Base-by-base conservation (phyloP, 345 rosid species). In the Boechera stricta region DNA sequence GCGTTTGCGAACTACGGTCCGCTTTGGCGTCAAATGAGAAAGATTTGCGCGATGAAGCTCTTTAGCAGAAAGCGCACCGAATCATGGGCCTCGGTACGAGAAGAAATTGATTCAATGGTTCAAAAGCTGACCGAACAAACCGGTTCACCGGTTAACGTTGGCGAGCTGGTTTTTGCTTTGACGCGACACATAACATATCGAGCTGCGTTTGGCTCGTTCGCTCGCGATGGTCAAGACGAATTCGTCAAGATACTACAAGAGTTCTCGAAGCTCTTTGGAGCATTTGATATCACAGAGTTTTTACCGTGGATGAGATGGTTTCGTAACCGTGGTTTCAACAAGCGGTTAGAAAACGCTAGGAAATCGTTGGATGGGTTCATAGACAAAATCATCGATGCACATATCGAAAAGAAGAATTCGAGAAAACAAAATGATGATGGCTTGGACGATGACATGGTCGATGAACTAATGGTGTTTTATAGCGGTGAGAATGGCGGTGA, bases 1-100 rank as follows among this genome's bases (percentile, higher is more conserved):
- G 96, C 98, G 7, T 94, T 94, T 54, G 97, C 97, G 4, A 86
- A 94, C 82, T 91, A 91, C 77, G 97, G 97, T 3, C 97, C 98
- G 2, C 82, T 91, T 53, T 91, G 97, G 97, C 86, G 96, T 29
- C 97, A 94, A 76, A 91, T 91, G 96, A 82, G 97, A 1, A 94
- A 91, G 81, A 78, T 94, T n/a, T 87, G 93, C 39, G 93, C 89
- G 7, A 80, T 90, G 87, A 90, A 87, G 79, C 88, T 94, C 3
- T 91, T 91, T 57, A 94, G 98, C 66, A 84, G 93, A n/a, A 90
- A 79, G 80, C 77, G 96, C 55, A 90, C 89, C 3, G 96, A 90
- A 78, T 94, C 97, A 0, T 94, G 97, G 98, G 89, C 83, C n/a
- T 89, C 96, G 4, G 94, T 94, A 2, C 80, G 94, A 1, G 93